phyloP scores from a whole-genome alignment of 2,329 filamentous ascomycete species.

The Didymella sp. region DNA sequence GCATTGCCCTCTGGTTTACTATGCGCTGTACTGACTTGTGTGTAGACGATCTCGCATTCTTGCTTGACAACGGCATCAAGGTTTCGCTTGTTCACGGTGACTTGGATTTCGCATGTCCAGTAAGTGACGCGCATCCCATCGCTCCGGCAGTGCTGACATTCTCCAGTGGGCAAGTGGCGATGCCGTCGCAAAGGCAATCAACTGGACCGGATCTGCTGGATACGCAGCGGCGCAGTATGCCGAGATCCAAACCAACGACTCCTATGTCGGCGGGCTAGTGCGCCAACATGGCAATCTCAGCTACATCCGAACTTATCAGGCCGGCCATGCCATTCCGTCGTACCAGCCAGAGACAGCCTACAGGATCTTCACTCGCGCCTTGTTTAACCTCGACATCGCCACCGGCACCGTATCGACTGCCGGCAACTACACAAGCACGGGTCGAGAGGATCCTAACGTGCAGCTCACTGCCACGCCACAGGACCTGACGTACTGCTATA shows the following conservation, averaged over 20 bases:
- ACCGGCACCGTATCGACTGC: conserved; percentile 45
- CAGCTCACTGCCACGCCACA: conserved; percentile 18
- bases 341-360: conserved; percentile 58
- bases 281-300: conserved; percentile 48
- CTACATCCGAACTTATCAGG: conserved; percentile 49
- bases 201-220: conserved; percentile 42
- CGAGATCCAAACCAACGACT: conserved; percentile 46
- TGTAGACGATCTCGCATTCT: conserved; percentile 30
- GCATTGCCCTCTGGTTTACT: not conserved
- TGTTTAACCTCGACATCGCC: conserved; percentile 55
- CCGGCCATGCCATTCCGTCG: conserved; percentile 51
- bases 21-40: not conserved
- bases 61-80: conserved; percentile 55
- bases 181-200: conserved; percentile 48
- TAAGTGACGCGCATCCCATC: not conserved
- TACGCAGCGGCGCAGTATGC: conserved; percentile 37
- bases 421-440: conserved; percentile 21
- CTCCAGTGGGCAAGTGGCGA: conserved; percentile 50
- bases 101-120: conserved; percentile 56
- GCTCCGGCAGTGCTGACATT: conserved; percentile 25
- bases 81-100: conserved; percentile 30
- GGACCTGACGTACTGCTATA: conserved; percentile 27
- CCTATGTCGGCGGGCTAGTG: conserved; percentile 54
- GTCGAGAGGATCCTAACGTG: conserved; percentile 23
- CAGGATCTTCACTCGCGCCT: conserved; percentile 57